Percentiles rank a stretch among this genome's conserved stretches.
phyloP scores from a whole-genome alignment of 1,139 yeast species.

The Saccharomyces hybrid region DNA sequence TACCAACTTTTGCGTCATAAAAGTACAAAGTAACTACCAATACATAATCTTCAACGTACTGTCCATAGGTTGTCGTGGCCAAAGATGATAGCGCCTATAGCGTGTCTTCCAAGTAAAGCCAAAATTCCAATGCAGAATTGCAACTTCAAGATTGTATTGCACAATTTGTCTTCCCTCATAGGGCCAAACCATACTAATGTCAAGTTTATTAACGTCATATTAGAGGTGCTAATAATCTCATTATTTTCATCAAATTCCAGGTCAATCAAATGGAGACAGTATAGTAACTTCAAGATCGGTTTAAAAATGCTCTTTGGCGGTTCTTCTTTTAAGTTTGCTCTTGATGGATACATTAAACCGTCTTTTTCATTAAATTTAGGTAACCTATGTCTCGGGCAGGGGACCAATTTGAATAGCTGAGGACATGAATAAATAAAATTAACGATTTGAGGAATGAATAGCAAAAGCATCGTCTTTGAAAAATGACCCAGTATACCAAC shows the following conservation, averaged over 20 bases:
- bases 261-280: conserved; percentile 43
- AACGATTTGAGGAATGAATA: conserved; percentile 83
- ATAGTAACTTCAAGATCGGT: conserved; percentile 30
- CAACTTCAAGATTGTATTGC: conserved; percentile 47
- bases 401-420: conserved; percentile 75
- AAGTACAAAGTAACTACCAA: background rate
- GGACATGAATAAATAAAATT: conserved; percentile 87
- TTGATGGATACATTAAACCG: conserved; percentile 73
- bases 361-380: conserved; percentile 65
- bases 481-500: conserved; percentile 95
- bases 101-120: conserved; percentile 71
- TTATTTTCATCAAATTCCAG: conserved; percentile 26
- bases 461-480: conserved; percentile 79
- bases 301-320: conserved; percentile 33
- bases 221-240: conserved; percentile 45
- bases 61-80: conserved; percentile 73
- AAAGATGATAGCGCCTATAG: conserved; percentile 77
- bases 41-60: conserved; percentile 10
- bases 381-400: conserved; percentile 92
- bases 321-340: conserved; percentile 38
- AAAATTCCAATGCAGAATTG: conserved; percentile 61
- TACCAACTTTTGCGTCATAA: background rate
- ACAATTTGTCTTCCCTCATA: conserved; percentile 69
- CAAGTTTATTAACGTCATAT: conserved; percentile 81
- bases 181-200: conserved; percentile 85